Conservation (phyloP, 2,329 filamentous ascomycete genomes). For the Exutisphaerella laricina region DNA sequence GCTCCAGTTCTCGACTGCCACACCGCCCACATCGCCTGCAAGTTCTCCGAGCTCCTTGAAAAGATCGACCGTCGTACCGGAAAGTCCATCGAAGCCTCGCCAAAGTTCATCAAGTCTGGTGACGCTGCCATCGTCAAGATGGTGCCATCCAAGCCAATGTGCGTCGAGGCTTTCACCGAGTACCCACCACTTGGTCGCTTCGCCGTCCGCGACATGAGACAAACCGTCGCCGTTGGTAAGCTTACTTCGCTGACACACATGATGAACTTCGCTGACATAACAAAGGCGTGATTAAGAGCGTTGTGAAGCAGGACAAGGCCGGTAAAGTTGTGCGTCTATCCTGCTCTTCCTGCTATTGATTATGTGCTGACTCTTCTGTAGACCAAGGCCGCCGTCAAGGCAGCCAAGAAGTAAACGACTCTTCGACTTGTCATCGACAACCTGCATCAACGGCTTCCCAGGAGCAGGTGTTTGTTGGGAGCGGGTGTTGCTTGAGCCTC, state of each 20-base stretch:
- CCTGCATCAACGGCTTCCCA: conserved; percentile 13
- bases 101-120: conserved; percentile 99
- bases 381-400: conserved; percentile 42
- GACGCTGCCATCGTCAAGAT: conserved; percentile 99
- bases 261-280: too few relatives aligned
- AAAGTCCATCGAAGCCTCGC: conserved; percentile 83
- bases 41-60: conserved; percentile 98
- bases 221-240: conserved; percentile 68
- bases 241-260: too few relatives aligned
- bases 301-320: conserved; percentile 44
- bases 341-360: neutral
- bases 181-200: conserved; percentile 99
- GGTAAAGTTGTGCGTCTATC: too few relatives aligned
- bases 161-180: conserved; percentile 99
- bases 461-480: conserved; percentile 23
- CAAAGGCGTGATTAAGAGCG: conserved; percentile 33
- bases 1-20: conserved; percentile 99
- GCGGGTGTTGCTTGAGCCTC: conserved; percentile 18
- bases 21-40: conserved; percentile 99
- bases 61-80: conserved; percentile 99
- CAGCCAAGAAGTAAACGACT: conserved; percentile 35
- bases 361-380: neutral
- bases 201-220: conserved; percentile 95
- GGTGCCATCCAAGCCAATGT: conserved; percentile 99
- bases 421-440: conserved; percentile 11